Base-by-base conservation (phyloP, 306 rosid genomes). In the Cercis canadensis region DNA sequence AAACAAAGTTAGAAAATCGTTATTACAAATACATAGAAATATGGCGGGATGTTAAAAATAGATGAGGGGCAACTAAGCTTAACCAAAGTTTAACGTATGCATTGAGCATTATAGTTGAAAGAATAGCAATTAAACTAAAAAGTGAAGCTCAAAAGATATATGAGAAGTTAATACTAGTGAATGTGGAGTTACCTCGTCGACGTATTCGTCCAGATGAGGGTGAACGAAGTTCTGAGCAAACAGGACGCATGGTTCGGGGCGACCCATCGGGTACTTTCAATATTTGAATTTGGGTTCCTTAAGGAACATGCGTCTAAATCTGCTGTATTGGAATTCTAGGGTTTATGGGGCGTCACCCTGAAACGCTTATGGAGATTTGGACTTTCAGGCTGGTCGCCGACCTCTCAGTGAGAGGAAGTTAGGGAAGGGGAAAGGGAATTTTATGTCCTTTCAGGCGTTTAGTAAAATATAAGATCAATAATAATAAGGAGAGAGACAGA, bases 181-280 rank as follows among this genome's bases (percentile, higher is more conserved):
- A 29, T 41, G 40, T 16, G 39, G 43, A 74, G 40, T 63, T 81
- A 87, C 99, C 97, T 94, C 99, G 85, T 94, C 99, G 47, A 94
- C 96, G 81, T 91, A 91, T 82, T 94, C 99, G 14, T 94, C 97
- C 64, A 94, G 99, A 61, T 86, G 90, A 8, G 97, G 82, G 53
- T 91, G 99, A 57, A 85, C 92, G 83, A 94, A 91, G 81, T 87
- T 87, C 73, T 94, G 99, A 51, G 97, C 63, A 78, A 90, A 94
- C 77, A 91, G 77, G 16, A 91, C 92, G 69, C 86, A 91, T 34
- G 97, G 99, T 60, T 91, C 99, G 8, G 99, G 97, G 51, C 97
- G 92, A 77, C 99, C 97, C 97, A 91, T 92, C 46, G 1, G 41
- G 40, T 4, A 31, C 55, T 37, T 65, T 50, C 53, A 43, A 37